Base-by-base conservation (phyloP, 2,329 filamentous ascomycete species). In the Trichoderma harzianum region DNA sequence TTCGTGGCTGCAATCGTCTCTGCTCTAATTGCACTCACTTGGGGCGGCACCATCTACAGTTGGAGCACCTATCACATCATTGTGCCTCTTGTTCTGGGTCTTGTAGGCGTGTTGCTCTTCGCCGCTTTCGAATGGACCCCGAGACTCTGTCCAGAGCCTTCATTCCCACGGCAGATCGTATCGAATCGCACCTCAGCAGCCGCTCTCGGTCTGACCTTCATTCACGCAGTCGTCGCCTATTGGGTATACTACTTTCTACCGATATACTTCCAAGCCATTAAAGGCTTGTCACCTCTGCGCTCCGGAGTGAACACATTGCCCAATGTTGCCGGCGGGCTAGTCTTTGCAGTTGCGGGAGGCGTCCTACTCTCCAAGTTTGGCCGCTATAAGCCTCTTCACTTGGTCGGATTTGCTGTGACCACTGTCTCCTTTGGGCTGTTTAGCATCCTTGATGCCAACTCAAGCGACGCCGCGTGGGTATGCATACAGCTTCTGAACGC, bases 21-120 rank as follows among this genome's bases (percentile, higher is more conserved):
- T 1, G 75, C 68, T 16, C 79, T 87, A 3, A 78, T 84, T 26
- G 80, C 84, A 5, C 78, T 87, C 4, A 83, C 81, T 16, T 85
- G 79, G 64, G 85, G 82, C 26, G 85, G 85, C 2, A 78, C 82
- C 1, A 72, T 78, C 0, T 77, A 84, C 61, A 74, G 82, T 0
- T 88, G 86, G 86, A 78, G 77, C 0, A 78, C 80, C 30, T 76
- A 73, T 43, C 77, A 78, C 0, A 78, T 85, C 8, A 66, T 88
- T 4, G 76, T 78, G 0, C 84, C 86, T 1, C 76, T 88, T 4
- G 72, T 87, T 1, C 39, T 86, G 0, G 84, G 85, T 3, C 11
- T 71, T 14, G 34, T 63, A 24, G 71, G 71, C 32, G 14, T 70
- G 11, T 26, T 64, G 7, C 34, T 70, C 55, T 75, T 76, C 26